A percentile compares a stretch with the other conserved stretches of the same genome.
phyloP scores from a whole-genome alignment of 1,284 basidiomycete genomes.

The Golubevia pallescens region DNA sequence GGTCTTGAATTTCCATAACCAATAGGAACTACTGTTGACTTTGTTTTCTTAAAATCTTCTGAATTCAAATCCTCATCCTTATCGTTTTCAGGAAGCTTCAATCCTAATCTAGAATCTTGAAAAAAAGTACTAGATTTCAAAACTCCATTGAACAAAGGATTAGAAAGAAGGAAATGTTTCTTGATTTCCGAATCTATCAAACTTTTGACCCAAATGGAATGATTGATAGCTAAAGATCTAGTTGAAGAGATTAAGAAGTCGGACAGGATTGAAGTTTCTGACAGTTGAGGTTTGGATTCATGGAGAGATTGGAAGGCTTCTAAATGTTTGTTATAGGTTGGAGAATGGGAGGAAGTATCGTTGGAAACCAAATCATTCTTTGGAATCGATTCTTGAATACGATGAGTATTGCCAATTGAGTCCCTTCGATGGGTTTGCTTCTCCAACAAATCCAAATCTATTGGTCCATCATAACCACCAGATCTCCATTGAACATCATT shows the following conservation, averaged over 20 bases:
- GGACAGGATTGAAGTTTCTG: too few relatives aligned
- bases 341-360: too few relatives aligned
- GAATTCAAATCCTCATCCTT: not conserved
- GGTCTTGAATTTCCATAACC: slow-evolving; percentile 26
- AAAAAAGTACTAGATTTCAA: slow-evolving; percentile 12
- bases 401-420: slow-evolving; percentile 13
- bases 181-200: slow-evolving; percentile 22
- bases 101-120: slow-evolving; percentile 6
- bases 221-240: too few relatives aligned
- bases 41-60: not conserved
- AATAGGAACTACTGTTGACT: slow-evolving; percentile 20
- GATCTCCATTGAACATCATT: slow-evolving; percentile 78
- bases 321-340: too few relatives aligned
- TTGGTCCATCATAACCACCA: slow-evolving; percentile 67
- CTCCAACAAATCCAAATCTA: not conserved
- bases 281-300: too few relatives aligned
- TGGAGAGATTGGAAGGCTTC: too few relatives aligned
- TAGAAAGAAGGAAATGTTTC: slow-evolving; percentile 46
- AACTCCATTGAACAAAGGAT: slow-evolving; percentile 2
- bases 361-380: slow-evolving; percentile 8
- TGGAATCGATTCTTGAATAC: slow-evolving; percentile 3
- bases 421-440: slow-evolving; percentile 4
- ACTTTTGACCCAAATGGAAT: too few relatives aligned
- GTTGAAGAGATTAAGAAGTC: too few relatives aligned
- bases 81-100: not conserved